Conservation (phyloP, 148 eudicot genomes). For the Cornus controversa region DNA sequence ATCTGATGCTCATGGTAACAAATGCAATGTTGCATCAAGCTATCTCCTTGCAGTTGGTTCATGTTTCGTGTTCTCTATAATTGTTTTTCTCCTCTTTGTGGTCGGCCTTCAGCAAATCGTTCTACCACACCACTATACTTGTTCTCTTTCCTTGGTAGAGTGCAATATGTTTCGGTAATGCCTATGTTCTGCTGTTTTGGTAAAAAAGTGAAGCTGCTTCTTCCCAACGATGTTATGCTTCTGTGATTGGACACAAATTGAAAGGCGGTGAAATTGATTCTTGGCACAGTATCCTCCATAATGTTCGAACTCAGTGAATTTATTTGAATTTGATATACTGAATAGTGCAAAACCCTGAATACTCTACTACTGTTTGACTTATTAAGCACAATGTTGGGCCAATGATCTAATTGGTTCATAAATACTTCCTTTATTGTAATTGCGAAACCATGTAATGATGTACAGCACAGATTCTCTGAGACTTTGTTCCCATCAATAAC, state of each 20-base stretch:
- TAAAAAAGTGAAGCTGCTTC: not conserved
- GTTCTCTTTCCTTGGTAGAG: conserved; percentile 4
- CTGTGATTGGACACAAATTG: too few species aligned
- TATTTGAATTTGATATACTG: not conserved
- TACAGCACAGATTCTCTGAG: not conserved
- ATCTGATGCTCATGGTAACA: not conserved
- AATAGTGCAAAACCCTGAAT: not conserved
- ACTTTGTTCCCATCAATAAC: too few species aligned
- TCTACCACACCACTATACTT: not conserved
- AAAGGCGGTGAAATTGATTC: not conserved
- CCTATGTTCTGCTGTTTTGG: not conserved
- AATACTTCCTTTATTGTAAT: not conserved
- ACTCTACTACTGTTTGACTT: not conserved
- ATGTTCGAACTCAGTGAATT: not conserved
- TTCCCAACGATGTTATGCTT: not conserved
- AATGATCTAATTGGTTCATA: not conserved
- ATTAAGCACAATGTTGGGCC: not conserved
- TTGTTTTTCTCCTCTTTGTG: not conserved
- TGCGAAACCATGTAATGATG: not conserved
- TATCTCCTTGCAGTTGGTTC: not conserved
- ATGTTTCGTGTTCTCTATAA: not conserved
- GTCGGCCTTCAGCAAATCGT: not conserved
- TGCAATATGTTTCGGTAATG: conserved; percentile 11
- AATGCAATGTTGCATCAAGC: not conserved
- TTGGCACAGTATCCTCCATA: not conserved